Percentiles rank a stretch among this genome's conserved stretches.
Conservation (phyloP, 345 rosid genomes). For the Eutrema yunnanense region DNA sequence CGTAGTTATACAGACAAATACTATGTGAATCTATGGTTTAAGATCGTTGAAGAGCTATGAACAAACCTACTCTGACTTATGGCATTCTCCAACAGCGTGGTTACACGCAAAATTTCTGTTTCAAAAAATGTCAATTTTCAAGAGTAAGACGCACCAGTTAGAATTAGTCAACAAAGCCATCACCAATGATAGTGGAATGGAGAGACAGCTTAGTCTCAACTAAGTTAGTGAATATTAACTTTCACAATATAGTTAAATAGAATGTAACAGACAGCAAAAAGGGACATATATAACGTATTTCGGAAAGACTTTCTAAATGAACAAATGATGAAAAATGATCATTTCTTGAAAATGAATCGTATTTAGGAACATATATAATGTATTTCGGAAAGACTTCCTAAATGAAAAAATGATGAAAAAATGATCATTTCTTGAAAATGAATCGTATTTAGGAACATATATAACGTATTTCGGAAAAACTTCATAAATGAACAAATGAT, state of each 20-base stretch:
- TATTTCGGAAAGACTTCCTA: too few species aligned
- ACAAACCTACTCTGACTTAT: constrained; percentile 88
- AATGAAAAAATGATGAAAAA: too few species aligned
- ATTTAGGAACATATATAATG: too few species aligned
- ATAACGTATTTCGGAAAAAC: too few species aligned
- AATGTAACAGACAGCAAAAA: constrained; percentile 15
- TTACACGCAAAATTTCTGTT: constrained; percentile 82
- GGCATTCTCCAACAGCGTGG: constrained; percentile 99
- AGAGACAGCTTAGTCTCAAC: constrained; percentile 47
- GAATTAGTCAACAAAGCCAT: constrained; percentile 67
- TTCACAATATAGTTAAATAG: constrained; percentile 29
- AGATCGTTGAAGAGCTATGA: constrained; percentile 1
- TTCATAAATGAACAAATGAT: too few species aligned
- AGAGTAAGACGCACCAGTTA: constrained; percentile 94
- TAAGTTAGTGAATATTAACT: constrained; percentile 37
- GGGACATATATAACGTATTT: not conserved
- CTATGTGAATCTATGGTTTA: not conserved
- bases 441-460: too few species aligned
- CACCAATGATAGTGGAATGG: constrained; percentile 60
- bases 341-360: too few species aligned
- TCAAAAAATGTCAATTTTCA: constrained; percentile 96
- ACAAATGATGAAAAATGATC: too few species aligned
- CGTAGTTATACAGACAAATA: not conserved
- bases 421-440: too few species aligned
- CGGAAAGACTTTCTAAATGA: rapidly evolving